These are phyloP conservation scores for Picochlorum sp. DNA, from an alignment of 139 green algal genomes.

Conservation along the genomic window DNA sequence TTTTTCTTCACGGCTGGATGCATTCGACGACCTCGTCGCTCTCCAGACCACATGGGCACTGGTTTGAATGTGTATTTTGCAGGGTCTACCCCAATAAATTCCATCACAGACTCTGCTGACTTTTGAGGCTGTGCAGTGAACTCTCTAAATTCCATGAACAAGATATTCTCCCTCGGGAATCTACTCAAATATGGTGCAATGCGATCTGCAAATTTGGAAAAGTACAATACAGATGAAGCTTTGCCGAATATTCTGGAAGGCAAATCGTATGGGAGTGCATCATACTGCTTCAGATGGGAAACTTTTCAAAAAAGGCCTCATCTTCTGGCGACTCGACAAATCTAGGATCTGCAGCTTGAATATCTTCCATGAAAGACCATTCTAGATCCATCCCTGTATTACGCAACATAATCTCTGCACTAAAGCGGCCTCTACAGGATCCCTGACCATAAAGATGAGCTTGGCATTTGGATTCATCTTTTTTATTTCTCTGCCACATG, in stretches of 20 bases:
- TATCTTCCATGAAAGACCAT: constrained; percentile 46
- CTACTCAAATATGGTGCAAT: constrained; percentile 49
- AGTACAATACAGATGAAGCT: constrained; percentile 34
- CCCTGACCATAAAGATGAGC: constrained; percentile 65
- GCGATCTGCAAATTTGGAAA: constrained; percentile 41
- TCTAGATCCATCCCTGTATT: constrained; percentile 58
- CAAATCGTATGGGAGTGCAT: constrained; percentile 42
- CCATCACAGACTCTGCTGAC: constrained; percentile 36
- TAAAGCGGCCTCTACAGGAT: constrained; percentile 57
- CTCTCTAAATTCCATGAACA: constrained; percentile 65
- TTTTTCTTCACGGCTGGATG: constrained; percentile 31
- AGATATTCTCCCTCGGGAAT: constrained; percentile 53
- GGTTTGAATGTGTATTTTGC: constrained; percentile 22
- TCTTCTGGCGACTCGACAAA: constrained; percentile 27
- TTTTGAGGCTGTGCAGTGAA: constrained; percentile 43
- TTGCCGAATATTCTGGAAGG: constrained; percentile 37
- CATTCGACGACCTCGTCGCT: constrained; percentile 36
- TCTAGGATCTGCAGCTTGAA: constrained; percentile 26
- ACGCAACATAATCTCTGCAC: constrained; percentile 56
- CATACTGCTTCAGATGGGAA: constrained; percentile 30
- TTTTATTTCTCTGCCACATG: constrained; percentile 46
- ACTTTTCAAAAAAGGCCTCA: constrained; percentile 19
- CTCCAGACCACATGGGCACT: constrained; percentile 38
- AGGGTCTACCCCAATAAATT: constrained; percentile 56
- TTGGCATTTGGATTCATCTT: constrained; percentile 60